These are phyloP conservation scores for Adansonia madagascariensis DNA, from an alignment of 441 rosid genomes.

Conservation along the genomic window DNA sequence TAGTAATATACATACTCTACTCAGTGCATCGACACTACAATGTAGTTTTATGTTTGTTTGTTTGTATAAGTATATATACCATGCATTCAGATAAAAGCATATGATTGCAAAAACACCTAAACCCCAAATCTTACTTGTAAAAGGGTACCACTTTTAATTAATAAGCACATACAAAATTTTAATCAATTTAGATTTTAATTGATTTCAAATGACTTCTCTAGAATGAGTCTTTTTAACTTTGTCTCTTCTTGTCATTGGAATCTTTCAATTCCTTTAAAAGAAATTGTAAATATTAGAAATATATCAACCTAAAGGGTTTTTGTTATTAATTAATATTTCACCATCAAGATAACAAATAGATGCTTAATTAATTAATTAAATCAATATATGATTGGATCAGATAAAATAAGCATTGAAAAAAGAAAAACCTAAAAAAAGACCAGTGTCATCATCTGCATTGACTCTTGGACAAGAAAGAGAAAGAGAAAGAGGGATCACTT, in stretches of 20 bases:
- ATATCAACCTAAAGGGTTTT: constrained; percentile 1
- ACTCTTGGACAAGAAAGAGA: constrained; percentile 35
- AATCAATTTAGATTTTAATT: background rate
- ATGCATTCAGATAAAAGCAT: background rate
- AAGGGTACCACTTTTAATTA: background rate
- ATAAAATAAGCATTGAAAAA: background rate
- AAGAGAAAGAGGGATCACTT: constrained; percentile 30
- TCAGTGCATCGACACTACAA: background rate
- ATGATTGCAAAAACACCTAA: background rate
- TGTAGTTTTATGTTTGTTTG: constrained; percentile 21
- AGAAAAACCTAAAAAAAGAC: constrained; percentile 21
- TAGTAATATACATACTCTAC: background rate
- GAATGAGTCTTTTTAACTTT: constrained; percentile 2
- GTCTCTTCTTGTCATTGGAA: constrained; percentile 35
- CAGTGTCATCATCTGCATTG: constrained; percentile 41
- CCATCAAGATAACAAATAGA: background rate
- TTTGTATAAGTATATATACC: background rate
- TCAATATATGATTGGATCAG: constrained; percentile 24
- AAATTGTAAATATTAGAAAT: constrained; percentile 11
- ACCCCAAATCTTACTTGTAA: constrained; percentile 27
- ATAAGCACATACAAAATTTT: background rate
- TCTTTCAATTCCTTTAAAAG: constrained; percentile 16
- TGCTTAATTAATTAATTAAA: constrained; percentile 20
- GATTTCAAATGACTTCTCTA: background rate
- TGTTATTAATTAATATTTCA: background rate